Evolutionary conservation across 768 basidiomycete genomes (phyloP), one percentile per base, ranked within the genome.

Genomic region (Mycena polygramma): DNA sequence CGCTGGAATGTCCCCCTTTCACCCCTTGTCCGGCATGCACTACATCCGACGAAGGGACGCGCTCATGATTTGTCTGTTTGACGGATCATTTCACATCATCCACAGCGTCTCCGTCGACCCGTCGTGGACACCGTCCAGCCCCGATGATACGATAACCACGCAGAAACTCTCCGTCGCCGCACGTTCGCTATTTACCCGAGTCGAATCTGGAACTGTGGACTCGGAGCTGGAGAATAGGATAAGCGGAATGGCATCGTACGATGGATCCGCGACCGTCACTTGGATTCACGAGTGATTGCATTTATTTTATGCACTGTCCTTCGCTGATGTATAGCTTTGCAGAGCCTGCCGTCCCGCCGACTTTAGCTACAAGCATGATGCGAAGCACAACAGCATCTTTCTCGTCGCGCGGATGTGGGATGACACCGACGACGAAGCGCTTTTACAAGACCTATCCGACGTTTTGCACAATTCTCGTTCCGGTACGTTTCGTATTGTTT

Each of bases 341-440:
- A 93, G 93, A 77, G 83, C 85, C 17, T 80, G 83, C 46, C 85
- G 88, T 54, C 92, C 92, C 0, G 86, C 88, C 0, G 93, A 94
- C 79, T 93, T 94, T 75, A 93, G 90, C 78, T 94, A 94, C 82
- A 93, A 92, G 70, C 90, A 92, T 73, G 92, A 94, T 76, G 91
- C 93, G 7, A 87, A 88, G 76, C 89, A 89, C 55, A 84, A 78
- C 58, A 86, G 82, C 62, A 83, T 81, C 49, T 81, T 94, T 24
- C 79, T 92, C 35, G 84, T 89, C n/a, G 85, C 91, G 11, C 83
- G 83, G 57, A 74, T 93, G 63, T 89, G 88, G 88, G 75, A 84
- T 35, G 84, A 86, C 30, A 72, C 69, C 55, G 75, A 81, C 70
- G 80, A 81, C 73, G 69, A 81, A 67, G 68, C 80, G 63, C 57